phyloP scores from a whole-genome alignment of 768 basidiomycete genomes.

The Cystoderma amianthinum region DNA sequence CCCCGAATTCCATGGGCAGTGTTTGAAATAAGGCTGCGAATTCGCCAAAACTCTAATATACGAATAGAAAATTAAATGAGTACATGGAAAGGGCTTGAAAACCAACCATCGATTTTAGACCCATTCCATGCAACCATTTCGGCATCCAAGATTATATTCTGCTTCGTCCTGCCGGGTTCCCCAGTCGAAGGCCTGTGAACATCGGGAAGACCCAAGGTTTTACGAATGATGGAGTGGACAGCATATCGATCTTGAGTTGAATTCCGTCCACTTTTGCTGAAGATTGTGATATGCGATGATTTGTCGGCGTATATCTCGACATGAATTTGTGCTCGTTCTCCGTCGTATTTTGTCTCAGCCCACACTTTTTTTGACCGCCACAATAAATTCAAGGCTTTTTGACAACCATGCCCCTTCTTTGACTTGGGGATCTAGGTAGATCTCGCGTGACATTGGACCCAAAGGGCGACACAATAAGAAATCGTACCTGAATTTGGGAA shows the following conservation, averaged over 20 bases:
- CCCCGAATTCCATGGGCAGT: conserved; percentile 52
- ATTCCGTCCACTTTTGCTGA: conserved; percentile 83
- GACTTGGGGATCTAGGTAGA: conserved; percentile 72
- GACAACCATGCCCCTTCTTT: conserved; percentile 58
- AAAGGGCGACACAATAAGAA: neutral
- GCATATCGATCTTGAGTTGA: conserved; percentile 71
- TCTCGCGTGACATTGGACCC: neutral
- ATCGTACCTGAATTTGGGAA: conserved; percentile 50
- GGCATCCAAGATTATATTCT: conserved; percentile 61
- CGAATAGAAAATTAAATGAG: neutral
- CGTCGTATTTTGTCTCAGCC: conserved; percentile 94
- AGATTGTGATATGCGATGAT: conserved; percentile 57
- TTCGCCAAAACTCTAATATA: conserved; percentile 66
- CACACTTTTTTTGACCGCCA: conserved; percentile 46
- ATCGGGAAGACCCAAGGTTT: conserved; percentile 42
- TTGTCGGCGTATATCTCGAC: conserved; percentile 39
- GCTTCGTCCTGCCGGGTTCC: conserved; percentile 9
- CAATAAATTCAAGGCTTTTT: conserved; percentile 46
- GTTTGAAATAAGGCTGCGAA: conserved; percentile 48
- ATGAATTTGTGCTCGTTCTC: conserved; percentile 92
- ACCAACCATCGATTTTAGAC: conserved; percentile 62
- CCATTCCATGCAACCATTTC: conserved; percentile 87
- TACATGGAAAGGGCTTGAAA: neutral
- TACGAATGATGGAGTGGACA: conserved; percentile 55
- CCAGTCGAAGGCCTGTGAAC: neutral